A percentile compares a stretch with the other conserved stretches of the same genome.
phyloP scores from a whole-genome alignment of 768 basidiomycete genomes.

The Auricularia sp. region DNA sequence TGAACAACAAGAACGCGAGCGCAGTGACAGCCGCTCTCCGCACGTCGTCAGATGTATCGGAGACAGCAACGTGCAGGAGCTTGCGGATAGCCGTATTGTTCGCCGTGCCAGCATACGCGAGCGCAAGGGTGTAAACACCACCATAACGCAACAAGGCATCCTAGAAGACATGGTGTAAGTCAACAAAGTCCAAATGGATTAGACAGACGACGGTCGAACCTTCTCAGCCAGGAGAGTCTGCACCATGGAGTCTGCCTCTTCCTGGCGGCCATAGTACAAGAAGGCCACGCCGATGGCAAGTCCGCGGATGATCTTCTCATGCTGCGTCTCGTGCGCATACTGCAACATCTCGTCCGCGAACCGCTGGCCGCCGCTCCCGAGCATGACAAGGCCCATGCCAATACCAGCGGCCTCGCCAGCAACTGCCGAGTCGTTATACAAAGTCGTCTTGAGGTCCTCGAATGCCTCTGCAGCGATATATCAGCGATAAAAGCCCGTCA shows the following conservation, averaged over 20 bases:
- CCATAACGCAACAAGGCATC: slow-evolving; percentile 96
- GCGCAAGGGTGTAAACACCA: slow-evolving; percentile 90
- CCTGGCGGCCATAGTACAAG: slow-evolving; percentile 85
- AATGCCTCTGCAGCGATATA: slow-evolving; percentile 51
- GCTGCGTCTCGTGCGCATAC: slow-evolving; percentile 94
- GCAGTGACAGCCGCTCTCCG: slow-evolving; percentile 93
- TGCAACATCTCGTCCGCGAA: slow-evolving; percentile 89
- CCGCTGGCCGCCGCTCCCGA: slow-evolving; percentile 77
- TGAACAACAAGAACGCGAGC: slow-evolving; percentile 92
- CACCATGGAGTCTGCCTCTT: slow-evolving; percentile 81
- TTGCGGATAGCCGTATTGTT: slow-evolving; percentile 89
- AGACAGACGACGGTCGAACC: slow-evolving; percentile 30
- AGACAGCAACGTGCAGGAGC: slow-evolving; percentile 91
- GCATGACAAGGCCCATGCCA: slow-evolving; percentile 96
- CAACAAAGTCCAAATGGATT: slow-evolving; percentile 8
- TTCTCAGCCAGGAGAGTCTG: slow-evolving; percentile 74
- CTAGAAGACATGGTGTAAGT: slow-evolving; percentile 28
- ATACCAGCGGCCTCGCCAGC: slow-evolving; percentile 94
- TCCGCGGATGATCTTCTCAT: slow-evolving; percentile 98
- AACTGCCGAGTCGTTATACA: slow-evolving; percentile 91
- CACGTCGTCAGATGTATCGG: slow-evolving; percentile 96
- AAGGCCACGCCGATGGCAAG: slow-evolving; percentile 88
- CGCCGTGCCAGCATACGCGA: slow-evolving; percentile 93
- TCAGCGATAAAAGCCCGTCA: background rate
- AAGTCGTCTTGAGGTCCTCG: slow-evolving; percentile 78